These are phyloP conservation scores for Blakeslea trispora DNA, from an alignment of 371 early-diverging fungal species.

Conservation along the genomic window DNA sequence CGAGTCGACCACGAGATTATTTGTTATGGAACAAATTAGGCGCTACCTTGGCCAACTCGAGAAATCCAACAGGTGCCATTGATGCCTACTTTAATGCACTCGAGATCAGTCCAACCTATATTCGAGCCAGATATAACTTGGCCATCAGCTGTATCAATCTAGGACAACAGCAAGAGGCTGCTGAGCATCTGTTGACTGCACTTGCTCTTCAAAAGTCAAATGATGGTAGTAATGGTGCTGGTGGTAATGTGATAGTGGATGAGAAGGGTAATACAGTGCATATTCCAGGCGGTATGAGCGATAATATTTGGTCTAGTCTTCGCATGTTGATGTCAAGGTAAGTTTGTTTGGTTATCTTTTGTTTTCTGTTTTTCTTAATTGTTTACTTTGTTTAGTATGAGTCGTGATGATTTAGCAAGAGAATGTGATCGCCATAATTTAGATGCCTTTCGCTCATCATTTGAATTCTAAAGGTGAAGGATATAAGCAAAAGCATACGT, in stretches of 20 bases:
- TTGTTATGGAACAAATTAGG: slow-evolving; percentile 93
- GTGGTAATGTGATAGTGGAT: slow-evolving; percentile 66
- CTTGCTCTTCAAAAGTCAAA: slow-evolving; percentile 70
- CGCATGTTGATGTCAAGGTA: slow-evolving; percentile 74
- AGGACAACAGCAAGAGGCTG: slow-evolving; percentile 85
- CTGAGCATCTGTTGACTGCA: slow-evolving; percentile 84
- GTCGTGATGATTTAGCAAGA: slow-evolving; percentile 69
- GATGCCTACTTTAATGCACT: slow-evolving; percentile 91
- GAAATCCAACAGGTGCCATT: slow-evolving; percentile 74
- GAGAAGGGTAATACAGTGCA: slow-evolving; percentile 19
- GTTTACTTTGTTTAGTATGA: no score
- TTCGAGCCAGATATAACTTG: slow-evolving; percentile 93
- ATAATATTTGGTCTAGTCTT: slow-evolving; percentile 82
- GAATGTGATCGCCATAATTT: slow-evolving; percentile 69
- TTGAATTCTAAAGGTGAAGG: slow-evolving; percentile 69
- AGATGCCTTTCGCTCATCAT: slow-evolving; percentile 71
- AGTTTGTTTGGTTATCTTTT: slow-evolving; percentile 11
- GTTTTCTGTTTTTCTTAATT: no score
- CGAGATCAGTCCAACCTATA: slow-evolving; percentile 86
- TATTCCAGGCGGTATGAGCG: slow-evolving; percentile 58
- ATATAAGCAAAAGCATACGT: not conserved
- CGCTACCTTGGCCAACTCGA: slow-evolving; percentile 89
- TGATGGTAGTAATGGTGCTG: slow-evolving; percentile 60
- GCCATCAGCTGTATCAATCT: slow-evolving; percentile 89
- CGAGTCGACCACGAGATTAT: slow-evolving; percentile 82